A percentile compares a stretch with the other conserved stretches of the same genome.
These are phyloP conservation scores for Rosa hybrid DNA, from an alignment of 331 rosid genomes.

Conservation along the genomic window DNA sequence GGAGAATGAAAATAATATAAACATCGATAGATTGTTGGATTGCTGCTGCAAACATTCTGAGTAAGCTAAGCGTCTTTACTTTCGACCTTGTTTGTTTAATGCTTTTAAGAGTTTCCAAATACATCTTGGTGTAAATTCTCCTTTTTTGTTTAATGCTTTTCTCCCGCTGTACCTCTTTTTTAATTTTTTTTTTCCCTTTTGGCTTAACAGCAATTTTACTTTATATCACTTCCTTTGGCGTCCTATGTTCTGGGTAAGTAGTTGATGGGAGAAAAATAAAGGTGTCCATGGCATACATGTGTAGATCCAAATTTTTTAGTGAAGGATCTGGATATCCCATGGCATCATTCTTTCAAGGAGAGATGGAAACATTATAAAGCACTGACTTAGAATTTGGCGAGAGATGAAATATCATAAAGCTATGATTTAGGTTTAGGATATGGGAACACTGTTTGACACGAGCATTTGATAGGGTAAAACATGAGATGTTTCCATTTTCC, in stretches of 20 bases:
- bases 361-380: not conserved
- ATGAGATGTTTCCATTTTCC: not conserved
- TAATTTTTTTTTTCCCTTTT: too few relatives aligned
- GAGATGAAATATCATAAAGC: not conserved
- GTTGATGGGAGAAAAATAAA: not conserved
- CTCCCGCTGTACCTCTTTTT: not conserved
- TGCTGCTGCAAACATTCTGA: slow-evolving; percentile 58
- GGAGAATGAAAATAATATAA: slow-evolving; percentile 33
- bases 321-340: not conserved
- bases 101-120: not conserved
- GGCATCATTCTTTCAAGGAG: not conserved
- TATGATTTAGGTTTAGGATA: not conserved
- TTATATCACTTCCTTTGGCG: not conserved
- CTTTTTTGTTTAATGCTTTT: not conserved
- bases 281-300: not conserved
- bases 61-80: slow-evolving; percentile 31
- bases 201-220: not conserved
- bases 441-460: not conserved
- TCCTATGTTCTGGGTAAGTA: not conserved
- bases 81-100: not conserved
- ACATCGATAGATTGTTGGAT: slow-evolving; percentile 53
- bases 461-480: not conserved
- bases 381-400: not conserved
- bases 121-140: not conserved
- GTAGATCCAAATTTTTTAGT: not conserved